Evolutionary conservation across 2,329 filamentous ascomycete species (phyloP), one percentile per base, ranked within the genome.

Genomic region (Pseudogymnoascus sp.): DNA sequence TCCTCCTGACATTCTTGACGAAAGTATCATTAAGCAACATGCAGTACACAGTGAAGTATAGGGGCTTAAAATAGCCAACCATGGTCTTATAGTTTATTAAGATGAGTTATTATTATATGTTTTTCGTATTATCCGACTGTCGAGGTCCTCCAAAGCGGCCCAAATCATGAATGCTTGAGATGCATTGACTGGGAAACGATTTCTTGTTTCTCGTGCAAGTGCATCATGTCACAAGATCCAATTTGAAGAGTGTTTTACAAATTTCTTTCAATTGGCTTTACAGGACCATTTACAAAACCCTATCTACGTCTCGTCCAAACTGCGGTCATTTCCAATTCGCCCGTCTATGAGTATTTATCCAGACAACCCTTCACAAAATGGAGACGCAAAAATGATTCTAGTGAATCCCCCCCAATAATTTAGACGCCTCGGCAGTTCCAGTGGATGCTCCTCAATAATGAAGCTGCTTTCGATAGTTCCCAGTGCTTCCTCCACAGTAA

Each of bases 261-360:
- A 15, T 42, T 59, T 42, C 15, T 60, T 60, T 60, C 6, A 48
- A 21, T 60, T 38, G 58, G 27, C 58, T 42, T 60, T 27, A 15
- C 58, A 60, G 38, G 35, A 31, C 27, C 35, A 31, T 38, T 27
- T 60, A 55, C 60, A 42, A 15, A 33, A 9, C 48, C 29, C 48
- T 33, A 55, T 33, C 48, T 33, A 55, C 48, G 29, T 21, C 15
- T 17, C 29, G 7, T 13, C 25, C 7, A 31, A 55, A 31, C 29
- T 7, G 48, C 29, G n/a, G 31, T 17, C 44, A 21, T 55, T 31
- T 21, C 9, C 29, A 4, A 33, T n/a, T 17, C 27, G 48, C 48
- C n/a, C 9, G 29, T 55, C 48, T 55, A 55, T 55, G 48, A 36
- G 31, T 42, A 15, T 58, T 15, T 5, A 58, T 17, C 25, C 42